Conservation (phyloP, 768 basidiomycete species). For the Neoboletus brunneissimus region DNA sequence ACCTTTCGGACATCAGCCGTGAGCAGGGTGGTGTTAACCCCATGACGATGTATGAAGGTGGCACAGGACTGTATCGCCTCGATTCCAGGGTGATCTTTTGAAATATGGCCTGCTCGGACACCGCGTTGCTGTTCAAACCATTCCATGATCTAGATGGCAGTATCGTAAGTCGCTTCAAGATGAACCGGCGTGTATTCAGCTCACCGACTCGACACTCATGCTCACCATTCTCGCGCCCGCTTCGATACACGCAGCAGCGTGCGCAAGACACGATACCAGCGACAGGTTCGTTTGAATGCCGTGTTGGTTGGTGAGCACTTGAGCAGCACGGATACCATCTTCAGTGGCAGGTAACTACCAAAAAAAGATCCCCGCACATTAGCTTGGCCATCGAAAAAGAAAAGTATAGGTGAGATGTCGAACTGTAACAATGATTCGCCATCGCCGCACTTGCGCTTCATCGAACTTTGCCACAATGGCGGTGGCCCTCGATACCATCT, state of each 20-base stretch:
- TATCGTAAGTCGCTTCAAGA: constrained; percentile 1
- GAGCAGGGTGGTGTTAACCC: constrained; percentile 40
- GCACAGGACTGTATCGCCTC: constrained; percentile 45
- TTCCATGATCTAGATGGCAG: constrained; percentile 36
- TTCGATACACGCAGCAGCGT: constrained; percentile 55
- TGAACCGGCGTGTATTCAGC: constrained; percentile 14
- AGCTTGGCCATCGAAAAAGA: neutral
- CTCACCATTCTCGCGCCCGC: constrained; percentile 48
- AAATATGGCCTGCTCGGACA: neutral
- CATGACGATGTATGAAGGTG: constrained; percentile 41
- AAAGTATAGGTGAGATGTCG: neutral
- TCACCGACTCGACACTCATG: constrained; percentile 49
- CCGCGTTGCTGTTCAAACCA: constrained; percentile 38
- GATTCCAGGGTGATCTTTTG: constrained; percentile 41
- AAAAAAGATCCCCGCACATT: neutral
- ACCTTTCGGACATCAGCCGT: constrained; percentile 44
- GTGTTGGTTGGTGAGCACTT: constrained; percentile 35
- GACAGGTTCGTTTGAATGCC: constrained; percentile 50
- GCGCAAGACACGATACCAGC: constrained; percentile 50
- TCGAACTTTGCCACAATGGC: constrained; percentile 42
- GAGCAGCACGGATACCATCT: constrained; percentile 49
- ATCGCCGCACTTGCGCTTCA: constrained; percentile 36
- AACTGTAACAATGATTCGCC: constrained; percentile 51
- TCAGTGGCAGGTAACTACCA: constrained; percentile 57
- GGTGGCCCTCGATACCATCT: constrained; percentile 43